Conservation (phyloP, 2,329 filamentous ascomycete species). For the Apiospora kogelbergensis region DNA sequence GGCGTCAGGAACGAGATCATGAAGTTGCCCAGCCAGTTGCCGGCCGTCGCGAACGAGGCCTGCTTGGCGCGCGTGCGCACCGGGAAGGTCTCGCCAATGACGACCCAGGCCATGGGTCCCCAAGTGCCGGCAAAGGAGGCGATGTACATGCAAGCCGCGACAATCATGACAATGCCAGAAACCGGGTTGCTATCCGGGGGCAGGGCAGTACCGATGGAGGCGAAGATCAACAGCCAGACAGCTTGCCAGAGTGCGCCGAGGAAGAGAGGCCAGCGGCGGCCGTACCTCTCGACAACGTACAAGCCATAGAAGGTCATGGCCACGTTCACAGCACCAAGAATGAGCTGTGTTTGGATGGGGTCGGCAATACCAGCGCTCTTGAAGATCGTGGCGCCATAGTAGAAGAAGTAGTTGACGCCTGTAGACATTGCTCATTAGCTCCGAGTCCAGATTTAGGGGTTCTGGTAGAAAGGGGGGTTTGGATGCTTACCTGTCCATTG, state of each 20-base stretch:
- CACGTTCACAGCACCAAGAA: conserved; percentile 68
- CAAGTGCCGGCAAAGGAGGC: conserved; percentile 68
- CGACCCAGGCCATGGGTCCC: conserved; percentile 70
- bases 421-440: background rate
- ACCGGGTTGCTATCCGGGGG: conserved; percentile 42
- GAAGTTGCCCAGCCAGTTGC: conserved; percentile 64
- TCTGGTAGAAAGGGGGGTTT: background rate
- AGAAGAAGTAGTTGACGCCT: conserved; percentile 60
- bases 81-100: conserved; percentile 66
- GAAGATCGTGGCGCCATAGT: conserved; percentile 70
- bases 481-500: conserved; percentile 55
- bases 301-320: conserved; percentile 65
- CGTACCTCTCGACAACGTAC: conserved; percentile 67
- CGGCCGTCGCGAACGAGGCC: conserved; percentile 53
- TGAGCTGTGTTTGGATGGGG: conserved; percentile 66
- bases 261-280: conserved; percentile 67
- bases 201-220: conserved; percentile 50
- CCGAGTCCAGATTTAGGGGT: background rate
- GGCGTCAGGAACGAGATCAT: conserved; percentile 68
- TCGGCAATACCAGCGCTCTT: conserved; percentile 64
- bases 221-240: conserved; percentile 64
- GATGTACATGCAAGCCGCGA: conserved; percentile 74
- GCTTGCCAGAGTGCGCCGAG: conserved; percentile 68
- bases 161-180: conserved; percentile 68
- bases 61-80: conserved; percentile 54